Conservation (phyloP, 164 flowering plant genomes). For the Stephania japonica region DNA sequence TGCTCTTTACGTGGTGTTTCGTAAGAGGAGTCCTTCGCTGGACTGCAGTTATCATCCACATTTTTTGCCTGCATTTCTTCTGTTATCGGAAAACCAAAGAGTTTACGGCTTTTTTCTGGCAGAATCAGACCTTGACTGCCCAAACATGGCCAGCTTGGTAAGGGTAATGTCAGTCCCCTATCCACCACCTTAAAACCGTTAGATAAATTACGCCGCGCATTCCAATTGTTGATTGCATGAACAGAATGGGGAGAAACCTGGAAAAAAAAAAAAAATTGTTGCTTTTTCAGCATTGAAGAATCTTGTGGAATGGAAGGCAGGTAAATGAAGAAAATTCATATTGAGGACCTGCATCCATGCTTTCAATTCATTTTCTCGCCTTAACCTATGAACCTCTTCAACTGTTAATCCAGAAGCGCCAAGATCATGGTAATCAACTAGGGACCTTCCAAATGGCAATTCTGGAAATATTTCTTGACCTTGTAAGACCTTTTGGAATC, state of each 20-base stretch:
- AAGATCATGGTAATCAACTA: slow-evolving; percentile 20
- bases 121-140: slow-evolving; percentile 23
- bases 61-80: slow-evolving; percentile 31
- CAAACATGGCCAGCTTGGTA: slow-evolving; percentile 30
- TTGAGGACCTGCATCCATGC: slow-evolving; percentile 23
- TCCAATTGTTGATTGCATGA: slow-evolving; percentile 15
- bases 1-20: slow-evolving; percentile 28
- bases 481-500: slow-evolving; percentile 97
- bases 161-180: slow-evolving; percentile 15
- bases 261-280: slow-evolving; percentile 34
- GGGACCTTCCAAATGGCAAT: slow-evolving; percentile 30
- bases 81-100: slow-evolving; percentile 78
- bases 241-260: slow-evolving; percentile 15
- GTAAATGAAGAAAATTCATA: slow-evolving; percentile 20
- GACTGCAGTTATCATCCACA: slow-evolving; percentile 22
- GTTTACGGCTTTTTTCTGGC: slow-evolving; percentile 50
- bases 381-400: slow-evolving; percentile 35
- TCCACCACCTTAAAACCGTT: slow-evolving; percentile 6
- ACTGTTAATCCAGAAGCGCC: slow-evolving; percentile 24
- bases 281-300: slow-evolving; percentile 66
- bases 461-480: slow-evolving; percentile 82
- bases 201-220: slow-evolving; percentile 26
- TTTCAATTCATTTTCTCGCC: slow-evolving; percentile 38
- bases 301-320: slow-evolving; percentile 28
- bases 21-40: slow-evolving; percentile 28